Evolutionary conservation across 2,329 filamentous ascomycete species (phyloP).

Genomic region (Drechslerella dactyloides): DNA sequence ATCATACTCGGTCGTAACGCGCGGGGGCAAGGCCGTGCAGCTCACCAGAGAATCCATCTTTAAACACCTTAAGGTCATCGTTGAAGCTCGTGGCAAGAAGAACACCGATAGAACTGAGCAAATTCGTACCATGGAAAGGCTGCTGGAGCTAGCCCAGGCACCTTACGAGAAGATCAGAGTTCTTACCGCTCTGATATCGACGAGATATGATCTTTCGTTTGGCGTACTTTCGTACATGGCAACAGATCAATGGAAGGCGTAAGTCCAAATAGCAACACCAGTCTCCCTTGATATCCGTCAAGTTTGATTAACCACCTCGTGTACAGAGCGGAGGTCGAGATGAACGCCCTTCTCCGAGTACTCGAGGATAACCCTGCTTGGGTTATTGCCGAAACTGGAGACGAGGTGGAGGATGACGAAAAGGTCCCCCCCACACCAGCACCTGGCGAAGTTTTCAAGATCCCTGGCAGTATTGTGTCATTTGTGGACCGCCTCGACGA

Average conservation of each 20-base stretch:
- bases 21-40: conserved; percentile 83
- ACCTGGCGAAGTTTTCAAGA: conserved; percentile 82
- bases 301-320: conserved; percentile 8
- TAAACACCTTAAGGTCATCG: conserved; percentile 90
- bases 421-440: conserved; percentile 77
- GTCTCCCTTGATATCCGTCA: neutral
- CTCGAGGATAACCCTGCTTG: conserved; percentile 81
- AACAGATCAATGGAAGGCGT: conserved; percentile 92
- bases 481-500: conserved; percentile 95
- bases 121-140: conserved; percentile 96
- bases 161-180: conserved; percentile 95
- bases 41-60: conserved; percentile 98
- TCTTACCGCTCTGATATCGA: conserved; percentile 87
- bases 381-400: conserved; percentile 85
- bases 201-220: conserved; percentile 88
- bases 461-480: conserved; percentile 92
- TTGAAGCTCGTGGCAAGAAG: conserved; percentile 97
- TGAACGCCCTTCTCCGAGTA: conserved; percentile 75
- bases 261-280: conserved; percentile 50
- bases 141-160: conserved; percentile 83
- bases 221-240: conserved; percentile 83
- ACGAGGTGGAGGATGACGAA: conserved; percentile 99
- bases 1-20: conserved; percentile 86
- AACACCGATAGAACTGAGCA: conserved; percentile 95
- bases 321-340: conserved; percentile 76